Conservation (phyloP, 257 asterid genomes). For the Craterostigma plantagineum region DNA sequence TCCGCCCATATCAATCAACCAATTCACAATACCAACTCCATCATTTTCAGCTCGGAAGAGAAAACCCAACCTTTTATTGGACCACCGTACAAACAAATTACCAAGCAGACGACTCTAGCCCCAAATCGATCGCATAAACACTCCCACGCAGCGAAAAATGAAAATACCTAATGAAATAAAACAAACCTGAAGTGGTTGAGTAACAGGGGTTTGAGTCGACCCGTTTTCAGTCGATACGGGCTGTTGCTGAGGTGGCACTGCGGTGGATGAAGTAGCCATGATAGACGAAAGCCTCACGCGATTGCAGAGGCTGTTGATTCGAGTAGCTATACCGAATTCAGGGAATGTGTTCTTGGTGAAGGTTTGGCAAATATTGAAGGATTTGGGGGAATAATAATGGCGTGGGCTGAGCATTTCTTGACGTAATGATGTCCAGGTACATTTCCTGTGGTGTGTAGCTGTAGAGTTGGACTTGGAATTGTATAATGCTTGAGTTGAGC, state of each 20-base stretch:
- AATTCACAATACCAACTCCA: too few relatives aligned
- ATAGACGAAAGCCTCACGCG: conserved; percentile 8
- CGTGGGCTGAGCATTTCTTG: conserved; percentile 13
- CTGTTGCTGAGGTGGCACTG: conserved; percentile 15
- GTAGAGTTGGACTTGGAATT: background rate
- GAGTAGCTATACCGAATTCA: background rate
- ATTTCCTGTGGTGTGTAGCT: conserved; percentile 9
- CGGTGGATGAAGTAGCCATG: conserved; percentile 30
- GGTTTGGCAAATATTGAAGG: conserved; percentile 4
- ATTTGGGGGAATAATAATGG: background rate
- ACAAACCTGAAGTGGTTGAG: conserved; percentile 32
- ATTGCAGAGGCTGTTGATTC: conserved; percentile 1
- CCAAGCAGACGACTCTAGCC: background rate
- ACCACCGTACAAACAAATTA: too few relatives aligned
- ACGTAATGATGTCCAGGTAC: conserved; percentile 17
- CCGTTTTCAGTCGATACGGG: conserved; percentile 1
- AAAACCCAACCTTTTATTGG: too few relatives aligned
- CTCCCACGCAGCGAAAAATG: conserved; percentile 1
- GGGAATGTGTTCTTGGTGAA: conserved; percentile 6
- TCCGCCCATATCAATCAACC: too few relatives aligned
- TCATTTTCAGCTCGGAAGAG: too few relatives aligned
- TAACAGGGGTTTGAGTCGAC: conserved; percentile 9
- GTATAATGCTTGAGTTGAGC: too few relatives aligned
- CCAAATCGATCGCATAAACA: conserved; percentile 5
- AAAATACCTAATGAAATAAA: conserved; percentile 1